Conservation (phyloP, 2,329 filamentous ascomycete species). For the Fusarium stilboides region DNA sequence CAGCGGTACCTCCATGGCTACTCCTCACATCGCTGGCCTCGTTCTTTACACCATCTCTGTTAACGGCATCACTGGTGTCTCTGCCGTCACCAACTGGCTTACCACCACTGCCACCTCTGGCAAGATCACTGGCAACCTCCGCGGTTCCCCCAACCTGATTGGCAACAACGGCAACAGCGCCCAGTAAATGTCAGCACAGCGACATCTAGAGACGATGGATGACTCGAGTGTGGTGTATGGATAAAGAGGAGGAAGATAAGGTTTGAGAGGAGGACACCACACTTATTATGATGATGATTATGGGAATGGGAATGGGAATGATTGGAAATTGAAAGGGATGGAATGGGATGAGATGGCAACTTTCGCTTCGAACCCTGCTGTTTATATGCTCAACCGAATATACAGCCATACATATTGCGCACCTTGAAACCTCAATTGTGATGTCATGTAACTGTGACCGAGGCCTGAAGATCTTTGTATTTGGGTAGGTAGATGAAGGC, state of each 20-base stretch:
- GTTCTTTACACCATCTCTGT: conserved; percentile 64
- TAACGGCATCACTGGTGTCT: conserved; percentile 54
- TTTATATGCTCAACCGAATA: conserved; percentile 18
- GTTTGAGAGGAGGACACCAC: neutral
- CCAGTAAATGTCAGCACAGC: conserved; percentile 42
- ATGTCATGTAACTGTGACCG: neutral
- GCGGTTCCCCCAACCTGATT: conserved; percentile 63
- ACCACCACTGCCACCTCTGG: conserved; percentile 59
- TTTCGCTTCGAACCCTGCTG: conserved; percentile 14
- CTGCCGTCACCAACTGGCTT: conserved; percentile 60
- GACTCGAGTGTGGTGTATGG: neutral
- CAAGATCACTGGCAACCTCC: conserved; percentile 58
- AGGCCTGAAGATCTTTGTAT: neutral
- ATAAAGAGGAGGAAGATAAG: neutral
- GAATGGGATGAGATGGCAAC: neutral
- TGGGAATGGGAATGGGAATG: neutral
- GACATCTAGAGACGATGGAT: conserved; percentile 1
- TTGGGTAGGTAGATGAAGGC: no score
- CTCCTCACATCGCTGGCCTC: conserved; percentile 73
- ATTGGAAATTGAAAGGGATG: neutral
- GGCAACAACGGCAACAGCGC: conserved; percentile 63
- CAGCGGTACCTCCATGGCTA: conserved; percentile 76
- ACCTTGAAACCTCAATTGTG: neutral
- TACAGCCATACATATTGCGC: conserved; percentile 26
- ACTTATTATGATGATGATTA: conserved; percentile 8